Evolutionary conservation across 2,329 filamentous ascomycete species (phyloP), one percentile per base, ranked within the genome.

Genomic region (Neofusicoccum umdonicola): DNA sequence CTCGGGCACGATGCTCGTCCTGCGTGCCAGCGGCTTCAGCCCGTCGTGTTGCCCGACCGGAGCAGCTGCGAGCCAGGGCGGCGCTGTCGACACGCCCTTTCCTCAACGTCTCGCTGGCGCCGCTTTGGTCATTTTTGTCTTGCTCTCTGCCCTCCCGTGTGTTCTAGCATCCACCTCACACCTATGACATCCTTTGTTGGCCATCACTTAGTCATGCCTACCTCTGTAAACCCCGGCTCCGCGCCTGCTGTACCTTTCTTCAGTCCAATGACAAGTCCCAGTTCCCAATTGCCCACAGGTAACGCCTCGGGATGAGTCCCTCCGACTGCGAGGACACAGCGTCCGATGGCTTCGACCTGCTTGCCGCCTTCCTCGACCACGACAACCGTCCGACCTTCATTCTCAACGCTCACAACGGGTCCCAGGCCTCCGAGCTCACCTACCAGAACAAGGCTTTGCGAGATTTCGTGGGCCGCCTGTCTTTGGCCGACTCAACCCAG

Each of bases 361-460:
- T 64, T 4, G 50, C 52, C 12, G 34, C 51, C 15, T 64, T 64
- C 6, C 52, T 64, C 5, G 62, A 64, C 35, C 52, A 51, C 11
- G 62, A 64, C 13, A 34, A 48, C 42, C 62, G 62, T 3, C 51
- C 62, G 2, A 57, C 62, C 31, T 64, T 64, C 15, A 64, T 64
- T 6, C 62, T 64, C 35, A 52, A 64, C 13, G 42, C 62, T 15
- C 52, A 57, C 52, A 51, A 51, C 34, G 13, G 13, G 4, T 4
- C n/a, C 3, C 51, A 13, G 27, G 6, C 27, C 17, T 57, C 50
- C 34, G 35, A 41, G 1, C 12, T 58, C n/a, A 12, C 15, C 11
- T 64, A 64, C 62, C 42, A 48, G 52, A 64, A 64, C 12, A 27
- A 41, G 13, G 52, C 62, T 1, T 13, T 64, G 17, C 51, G 45